phyloP scores from a whole-genome alignment of 1,139 yeast species.

The Scheffersomyces stambukii region DNA sequence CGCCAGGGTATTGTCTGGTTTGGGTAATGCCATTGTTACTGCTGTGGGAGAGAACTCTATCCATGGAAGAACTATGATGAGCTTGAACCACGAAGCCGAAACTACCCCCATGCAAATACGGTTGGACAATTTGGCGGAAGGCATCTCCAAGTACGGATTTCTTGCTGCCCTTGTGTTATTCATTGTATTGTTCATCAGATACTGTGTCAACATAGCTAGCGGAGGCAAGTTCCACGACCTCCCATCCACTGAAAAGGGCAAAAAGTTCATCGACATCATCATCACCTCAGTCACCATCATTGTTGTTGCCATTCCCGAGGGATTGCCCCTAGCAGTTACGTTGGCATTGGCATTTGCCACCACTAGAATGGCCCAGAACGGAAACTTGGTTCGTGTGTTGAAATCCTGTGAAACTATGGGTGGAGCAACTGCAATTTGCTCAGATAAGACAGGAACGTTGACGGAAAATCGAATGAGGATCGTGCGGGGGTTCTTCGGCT shows the following conservation, averaged over 20 bases:
- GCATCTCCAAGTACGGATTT: constrained; percentile 90
- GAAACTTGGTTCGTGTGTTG: constrained; percentile 89
- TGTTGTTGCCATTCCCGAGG: constrained; percentile 98
- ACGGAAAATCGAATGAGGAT: constrained; percentile 92
- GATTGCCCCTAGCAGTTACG: constrained; percentile 94
- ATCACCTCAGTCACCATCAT: constrained; percentile 89
- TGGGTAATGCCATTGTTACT: constrained; percentile 81
- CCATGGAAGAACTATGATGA: constrained; percentile 87
- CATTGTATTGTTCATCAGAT: constrained; percentile 72
- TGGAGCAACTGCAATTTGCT: constrained; percentile 93
- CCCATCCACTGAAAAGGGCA: constrained; percentile 74
- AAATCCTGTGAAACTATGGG: constrained; percentile 99
- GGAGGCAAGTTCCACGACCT: constrained; percentile 41
- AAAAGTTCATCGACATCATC: constrained; percentile 75
- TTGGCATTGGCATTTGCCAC: constrained; percentile 96
- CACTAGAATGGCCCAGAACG: constrained; percentile 95
- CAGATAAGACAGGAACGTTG: constrained; percentile 95
- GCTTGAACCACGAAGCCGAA: constrained; percentile 70
- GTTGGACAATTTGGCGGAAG: constrained; percentile 79
- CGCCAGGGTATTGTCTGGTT: constrained; percentile 79
- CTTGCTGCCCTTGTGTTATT: constrained; percentile 78
- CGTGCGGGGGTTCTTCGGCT: constrained; percentile 67
- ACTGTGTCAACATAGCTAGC: constrained; percentile 61
- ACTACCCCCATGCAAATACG: constrained; percentile 87
- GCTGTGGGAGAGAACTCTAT: constrained; percentile 88